A percentile compares a stretch with the other conserved stretches of the same genome.
These are phyloP conservation scores for Mortierella sp. DNA, from an alignment of 371 early-diverging fungal genomes.

Conservation along the genomic window DNA sequence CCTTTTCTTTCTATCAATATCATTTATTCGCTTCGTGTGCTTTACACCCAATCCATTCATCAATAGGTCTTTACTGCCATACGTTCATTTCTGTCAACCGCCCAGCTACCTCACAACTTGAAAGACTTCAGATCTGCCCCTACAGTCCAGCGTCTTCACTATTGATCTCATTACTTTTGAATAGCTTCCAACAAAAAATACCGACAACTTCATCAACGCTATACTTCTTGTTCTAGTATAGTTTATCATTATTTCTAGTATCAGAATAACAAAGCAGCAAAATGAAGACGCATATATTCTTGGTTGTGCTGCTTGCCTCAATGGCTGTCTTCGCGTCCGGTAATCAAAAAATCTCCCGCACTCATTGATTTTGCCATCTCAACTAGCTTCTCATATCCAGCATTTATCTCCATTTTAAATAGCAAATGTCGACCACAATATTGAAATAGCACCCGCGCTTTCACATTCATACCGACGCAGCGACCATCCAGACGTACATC, in stretches of 20 bases:
- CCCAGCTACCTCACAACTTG: neutral
- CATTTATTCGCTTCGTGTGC: neutral
- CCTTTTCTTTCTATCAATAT: conserved; percentile 3
- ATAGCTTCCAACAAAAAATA: neutral
- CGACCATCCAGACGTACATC: neutral
- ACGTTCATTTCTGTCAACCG: neutral
- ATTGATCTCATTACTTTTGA: too few relatives aligned
- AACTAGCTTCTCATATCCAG: neutral
- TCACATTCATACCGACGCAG: neutral
- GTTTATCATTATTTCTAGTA: neutral
- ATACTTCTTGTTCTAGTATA: neutral
- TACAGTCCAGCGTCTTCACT: neutral
- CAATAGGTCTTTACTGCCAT: neutral
- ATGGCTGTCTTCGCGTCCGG: conserved; percentile 2
- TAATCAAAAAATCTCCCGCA: neutral
- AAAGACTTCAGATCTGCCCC: neutral
- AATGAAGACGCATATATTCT: conserved; percentile 8
- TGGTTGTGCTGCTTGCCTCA: neutral
- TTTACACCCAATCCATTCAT: neutral
- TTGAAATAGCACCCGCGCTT: neutral
- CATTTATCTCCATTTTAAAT: neutral
- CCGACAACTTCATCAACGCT: neutral
- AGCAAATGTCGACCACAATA: neutral
- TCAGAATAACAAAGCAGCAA: neutral
- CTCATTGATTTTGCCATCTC: too few relatives aligned